Evolutionary conservation across 2,329 filamentous ascomycete genomes (phyloP).

Genomic region (Drechslerella coelobrocha): DNA sequence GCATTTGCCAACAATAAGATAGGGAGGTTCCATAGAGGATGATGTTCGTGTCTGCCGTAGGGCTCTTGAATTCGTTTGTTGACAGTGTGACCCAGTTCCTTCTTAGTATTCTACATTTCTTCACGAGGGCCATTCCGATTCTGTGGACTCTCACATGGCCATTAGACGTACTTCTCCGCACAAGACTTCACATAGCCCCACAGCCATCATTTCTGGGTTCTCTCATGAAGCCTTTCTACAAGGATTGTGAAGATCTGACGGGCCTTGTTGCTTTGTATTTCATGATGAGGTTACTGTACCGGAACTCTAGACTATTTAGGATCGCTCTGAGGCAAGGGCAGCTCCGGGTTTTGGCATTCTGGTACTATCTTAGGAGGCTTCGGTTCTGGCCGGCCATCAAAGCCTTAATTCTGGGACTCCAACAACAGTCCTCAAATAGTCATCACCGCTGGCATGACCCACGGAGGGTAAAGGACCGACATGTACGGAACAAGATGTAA

Average conservation of each 20-base stretch:
- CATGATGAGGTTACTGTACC: constrained; percentile 6
- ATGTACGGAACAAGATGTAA: no score
- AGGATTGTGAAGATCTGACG: constrained; percentile 26
- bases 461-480: no score
- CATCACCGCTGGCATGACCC: no score
- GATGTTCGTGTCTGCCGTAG: background rate
- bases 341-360: background rate
- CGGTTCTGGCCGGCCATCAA: background rate
- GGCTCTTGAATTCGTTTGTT: constrained; percentile 20
- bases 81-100: constrained; percentile 4
- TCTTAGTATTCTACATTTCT: constrained; percentile 6
- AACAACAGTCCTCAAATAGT: no score
- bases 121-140: constrained; percentile 3
- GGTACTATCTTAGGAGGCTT: background rate
- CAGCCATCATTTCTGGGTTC: constrained; percentile 14
- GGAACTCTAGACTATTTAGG: constrained; percentile 19
- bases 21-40: background rate
- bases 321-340: background rate
- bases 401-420: background rate
- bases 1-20: background rate
- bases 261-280: background rate
- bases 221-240: constrained; percentile 6
- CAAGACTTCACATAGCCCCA: constrained; percentile 25
- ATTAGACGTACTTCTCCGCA: constrained; percentile 16
- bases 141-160: constrained; percentile 7